Conservation (phyloP, 352 stramenopile species). For the Globisporangium heterothallicum region DNA sequence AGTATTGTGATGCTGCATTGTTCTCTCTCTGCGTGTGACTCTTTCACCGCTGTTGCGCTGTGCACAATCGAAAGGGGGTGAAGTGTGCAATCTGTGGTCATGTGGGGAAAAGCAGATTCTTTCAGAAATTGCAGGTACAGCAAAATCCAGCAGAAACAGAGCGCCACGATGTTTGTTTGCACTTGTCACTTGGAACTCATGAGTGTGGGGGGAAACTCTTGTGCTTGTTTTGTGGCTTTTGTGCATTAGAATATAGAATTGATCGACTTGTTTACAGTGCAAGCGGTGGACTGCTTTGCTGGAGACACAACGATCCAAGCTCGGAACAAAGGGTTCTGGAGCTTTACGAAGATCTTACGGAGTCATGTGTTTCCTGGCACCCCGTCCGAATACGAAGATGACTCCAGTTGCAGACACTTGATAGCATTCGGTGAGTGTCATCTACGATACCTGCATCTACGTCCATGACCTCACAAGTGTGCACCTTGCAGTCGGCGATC, state of each 20-base stretch:
- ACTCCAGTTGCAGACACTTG: constrained; percentile 41
- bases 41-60: background rate
- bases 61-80: too few species aligned
- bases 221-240: background rate
- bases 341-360: constrained; percentile 49
- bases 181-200: background rate
- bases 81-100: constrained; percentile 67
- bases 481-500: constrained; percentile 77
- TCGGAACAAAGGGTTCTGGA: constrained; percentile 35
- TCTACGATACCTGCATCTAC: too few species aligned
- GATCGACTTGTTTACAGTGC: constrained; percentile 42
- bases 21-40: background rate
- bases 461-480: too few species aligned
- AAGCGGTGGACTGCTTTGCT: constrained; percentile 42
- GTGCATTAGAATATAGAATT: constrained; percentile 24
- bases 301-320: constrained; percentile 24
- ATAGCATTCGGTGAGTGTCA: constrained; percentile 64
- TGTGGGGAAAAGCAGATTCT: constrained; percentile 59
- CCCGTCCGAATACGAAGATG: constrained; percentile 24
- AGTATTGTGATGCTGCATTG: background rate
- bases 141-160: background rate
- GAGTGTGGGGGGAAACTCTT: too few species aligned
- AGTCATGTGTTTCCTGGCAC: constrained; percentile 34
- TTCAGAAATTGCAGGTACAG: constrained; percentile 47
- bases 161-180: background rate